Conservation (phyloP, 2,329 filamentous ascomycete genomes). For the Alternaria sp. region DNA sequence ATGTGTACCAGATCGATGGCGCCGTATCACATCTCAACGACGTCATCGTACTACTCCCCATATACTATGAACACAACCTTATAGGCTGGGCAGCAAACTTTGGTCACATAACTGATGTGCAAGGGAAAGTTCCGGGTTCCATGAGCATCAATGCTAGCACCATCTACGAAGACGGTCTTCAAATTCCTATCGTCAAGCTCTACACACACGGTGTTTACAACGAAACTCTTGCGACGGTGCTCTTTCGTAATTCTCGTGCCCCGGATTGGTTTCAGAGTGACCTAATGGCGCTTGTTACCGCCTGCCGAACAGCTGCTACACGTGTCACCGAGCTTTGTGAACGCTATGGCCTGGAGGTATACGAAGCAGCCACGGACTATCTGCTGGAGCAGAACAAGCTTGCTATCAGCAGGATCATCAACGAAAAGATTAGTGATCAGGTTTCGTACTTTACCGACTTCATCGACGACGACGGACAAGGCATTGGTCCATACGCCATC, state of each 20-base stretch:
- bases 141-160: conserved; percentile 61
- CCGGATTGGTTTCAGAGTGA: conserved; percentile 61
- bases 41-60: conserved; percentile 60
- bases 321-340: conserved; percentile 58
- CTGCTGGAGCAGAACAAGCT: conserved; percentile 56
- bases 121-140: conserved; percentile 60
- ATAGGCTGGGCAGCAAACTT: conserved; percentile 62
- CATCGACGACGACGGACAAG: conserved; percentile 60
- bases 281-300: conserved; percentile 58
- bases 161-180: conserved; percentile 61
- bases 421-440: conserved; percentile 56
- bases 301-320: conserved; percentile 56
- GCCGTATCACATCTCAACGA: conserved; percentile 62
- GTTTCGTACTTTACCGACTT: conserved; percentile 59
- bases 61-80: conserved; percentile 56
- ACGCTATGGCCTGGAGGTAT: conserved; percentile 57
- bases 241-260: conserved; percentile 60
- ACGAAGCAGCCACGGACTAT: conserved; percentile 57
- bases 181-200: conserved; percentile 60
- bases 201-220: conserved; percentile 58
- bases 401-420: conserved; percentile 58
- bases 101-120: conserved; percentile 58
- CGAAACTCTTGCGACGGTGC: conserved; percentile 54
- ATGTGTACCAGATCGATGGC: conserved; percentile 60
- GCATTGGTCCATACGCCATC: conserved; percentile 57